Evolutionary conservation across 2,329 filamentous ascomycete species (phyloP), one percentile per base, ranked within the genome.

Genomic region (Tolypocladium inflatum): DNA sequence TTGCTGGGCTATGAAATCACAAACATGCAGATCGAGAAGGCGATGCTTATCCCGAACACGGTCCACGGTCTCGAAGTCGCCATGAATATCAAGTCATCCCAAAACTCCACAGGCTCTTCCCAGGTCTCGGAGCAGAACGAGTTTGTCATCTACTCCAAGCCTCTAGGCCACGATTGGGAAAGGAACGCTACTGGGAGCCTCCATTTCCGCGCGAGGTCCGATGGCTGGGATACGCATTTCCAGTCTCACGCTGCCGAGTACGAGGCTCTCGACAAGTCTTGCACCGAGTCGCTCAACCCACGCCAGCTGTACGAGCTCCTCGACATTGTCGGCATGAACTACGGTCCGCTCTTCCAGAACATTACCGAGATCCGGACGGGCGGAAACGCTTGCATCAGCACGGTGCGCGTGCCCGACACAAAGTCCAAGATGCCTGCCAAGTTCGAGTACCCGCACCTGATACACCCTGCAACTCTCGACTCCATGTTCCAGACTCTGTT

Each of bases 381-480:
- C 1, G 60, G 67, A 26, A 64, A 67, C 19, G 59, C 66, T 10
- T 77, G 74, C 54, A 64, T 74, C 42, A 72, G 70, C 55, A 70
- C 67, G 3, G 65, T 82, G 5, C 65, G 67, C 9, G 70, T 81
- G 5, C 77, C 79, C 0, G 74, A 82, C 61, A 84, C 80, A 2
- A 76, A 69, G 61, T 70, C 75, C 3, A 74, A 71, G 51, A 84
- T 84, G 81, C 81, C 81, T 0, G 71, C 71, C 43, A 68, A 74
- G 17, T 82, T 78, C 56, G 81, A 84, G 63, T 83, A 76, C 59
- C 71, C 76, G 4, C 79, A 83, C 61, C 58, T 83, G 5, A 75
- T 85, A n/a, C 82, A 85, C 61, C 82, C 82, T 0, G 76, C 79
- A 4, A 83, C 81, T 0, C 70, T 85, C 15, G 82, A 85, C 62